phyloP scores from a whole-genome alignment of 2,329 filamentous ascomycete genomes.

The Stachybotrys elegans region DNA sequence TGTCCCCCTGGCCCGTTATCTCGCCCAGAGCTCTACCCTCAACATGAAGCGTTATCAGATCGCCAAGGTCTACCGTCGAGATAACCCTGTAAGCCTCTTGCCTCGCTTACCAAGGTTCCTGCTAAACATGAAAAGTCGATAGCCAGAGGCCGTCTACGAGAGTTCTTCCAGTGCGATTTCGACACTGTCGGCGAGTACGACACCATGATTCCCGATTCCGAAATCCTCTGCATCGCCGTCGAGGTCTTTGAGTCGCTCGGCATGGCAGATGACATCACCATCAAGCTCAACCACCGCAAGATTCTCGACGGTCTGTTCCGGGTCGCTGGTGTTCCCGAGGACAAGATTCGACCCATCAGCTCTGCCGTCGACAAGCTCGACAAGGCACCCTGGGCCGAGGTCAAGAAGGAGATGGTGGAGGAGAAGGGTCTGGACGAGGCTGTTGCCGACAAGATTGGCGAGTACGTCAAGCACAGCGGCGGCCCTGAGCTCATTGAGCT shows the following conservation, averaged over 20 bases:
- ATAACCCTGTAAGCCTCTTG: conserved; percentile 25
- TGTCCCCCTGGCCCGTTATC: conserved; percentile 85
- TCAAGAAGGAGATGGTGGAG: conserved; percentile 87
- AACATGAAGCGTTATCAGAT: conserved; percentile 94
- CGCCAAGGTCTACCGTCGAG: conserved; percentile 66
- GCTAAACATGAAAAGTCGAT: conserved; percentile 43
- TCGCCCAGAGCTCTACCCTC: conserved; percentile 85
- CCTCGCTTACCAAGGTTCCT: neutral
- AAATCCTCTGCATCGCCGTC: conserved; percentile 77
- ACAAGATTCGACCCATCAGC: conserved; percentile 85
- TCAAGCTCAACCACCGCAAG: conserved; percentile 93
- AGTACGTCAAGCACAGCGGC: conserved; percentile 75
- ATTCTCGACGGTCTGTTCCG: conserved; percentile 90
- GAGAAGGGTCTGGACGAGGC: conserved; percentile 76
- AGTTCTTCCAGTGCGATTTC: conserved; percentile 97
- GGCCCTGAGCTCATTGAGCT: conserved; percentile 67
- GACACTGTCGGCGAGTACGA: conserved; percentile 88
- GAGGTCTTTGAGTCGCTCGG: conserved; percentile 81
- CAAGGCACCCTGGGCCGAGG: conserved; percentile 85
- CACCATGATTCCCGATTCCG: conserved; percentile 86
- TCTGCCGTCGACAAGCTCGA: conserved; percentile 95
- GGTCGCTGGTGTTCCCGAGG: conserved; percentile 80
- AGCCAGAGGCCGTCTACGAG: conserved; percentile 86
- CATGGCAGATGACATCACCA: conserved; percentile 70
- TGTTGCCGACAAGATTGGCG: conserved; percentile 82